Evolutionary conservation across 1,284 basidiomycete species (phyloP).

Genomic region (Cutaneotrichosporon cutaneum): DNA sequence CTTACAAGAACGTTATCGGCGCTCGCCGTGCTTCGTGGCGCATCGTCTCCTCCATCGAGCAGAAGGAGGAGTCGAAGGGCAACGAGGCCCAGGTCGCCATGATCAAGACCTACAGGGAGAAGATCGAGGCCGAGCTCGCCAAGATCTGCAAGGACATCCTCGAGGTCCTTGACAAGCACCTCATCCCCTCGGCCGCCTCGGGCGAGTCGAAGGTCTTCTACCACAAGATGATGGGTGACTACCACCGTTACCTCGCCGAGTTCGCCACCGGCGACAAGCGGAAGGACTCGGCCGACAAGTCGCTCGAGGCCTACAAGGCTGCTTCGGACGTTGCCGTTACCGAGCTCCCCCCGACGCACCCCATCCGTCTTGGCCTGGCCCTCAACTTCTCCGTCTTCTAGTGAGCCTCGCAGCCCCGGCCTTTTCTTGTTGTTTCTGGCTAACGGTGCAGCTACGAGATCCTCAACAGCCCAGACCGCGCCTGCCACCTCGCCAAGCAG

Average conservation of each 20-base stretch:
- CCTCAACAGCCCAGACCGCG: conserved; percentile 94
- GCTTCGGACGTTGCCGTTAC: conserved; percentile 97
- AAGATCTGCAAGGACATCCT: conserved; percentile 99
- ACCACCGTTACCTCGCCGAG: conserved; percentile 99
- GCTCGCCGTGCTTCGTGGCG: conserved; percentile 98
- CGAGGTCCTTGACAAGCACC: conserved; percentile 97
- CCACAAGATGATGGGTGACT: conserved; percentile 99
- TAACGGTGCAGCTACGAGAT: conserved; percentile 77
- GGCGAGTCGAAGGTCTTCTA: conserved; percentile 99
- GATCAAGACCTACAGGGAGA: conserved; percentile 99
- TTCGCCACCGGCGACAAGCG: conserved; percentile 99
- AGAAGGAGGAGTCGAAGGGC: conserved; percentile 99
- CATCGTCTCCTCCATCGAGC: conserved; percentile 98
- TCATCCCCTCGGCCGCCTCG: conserved; percentile 95
- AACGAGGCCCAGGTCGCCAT: conserved; percentile 96
- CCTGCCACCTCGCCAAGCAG: conserved; percentile 99
- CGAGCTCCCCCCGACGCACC: conserved; percentile 97
- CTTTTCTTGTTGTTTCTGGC: not conserved
- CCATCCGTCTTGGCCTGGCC: conserved; percentile 97
- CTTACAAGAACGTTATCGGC: conserved; percentile 99
- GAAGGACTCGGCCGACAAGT: conserved; percentile 98
- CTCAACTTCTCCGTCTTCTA: conserved; percentile 99
- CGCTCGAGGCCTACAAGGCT: conserved; percentile 98
- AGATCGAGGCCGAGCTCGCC: conserved; percentile 96
- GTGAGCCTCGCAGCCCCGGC: conserved; percentile 34